These are phyloP conservation scores for Rutidosis leptorrhynchoides DNA, from an alignment of 129 eudicot species.

Conservation along the genomic window DNA sequence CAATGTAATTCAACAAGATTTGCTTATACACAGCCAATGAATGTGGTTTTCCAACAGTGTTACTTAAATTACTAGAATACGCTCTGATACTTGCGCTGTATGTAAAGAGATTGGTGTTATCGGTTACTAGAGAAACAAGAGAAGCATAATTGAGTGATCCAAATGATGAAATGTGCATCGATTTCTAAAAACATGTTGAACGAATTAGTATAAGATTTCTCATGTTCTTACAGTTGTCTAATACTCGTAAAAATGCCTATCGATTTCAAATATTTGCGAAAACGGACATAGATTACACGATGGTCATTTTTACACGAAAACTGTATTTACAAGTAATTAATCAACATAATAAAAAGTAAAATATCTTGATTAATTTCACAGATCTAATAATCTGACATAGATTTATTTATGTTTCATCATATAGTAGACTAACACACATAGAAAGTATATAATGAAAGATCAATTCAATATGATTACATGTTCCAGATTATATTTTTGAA, in stretches of 20 bases:
- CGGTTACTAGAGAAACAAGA: constrained; percentile 33
- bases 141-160: constrained; percentile 55
- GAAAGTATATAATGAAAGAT: no score
- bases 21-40: constrained; percentile 51
- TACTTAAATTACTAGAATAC: constrained; percentile 41
- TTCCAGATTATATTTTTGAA: not conserved
- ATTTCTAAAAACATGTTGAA: constrained; percentile 39
- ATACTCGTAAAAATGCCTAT: constrained; percentile 31
- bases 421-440: no score
- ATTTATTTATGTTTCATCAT: no score
- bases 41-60: constrained; percentile 7
- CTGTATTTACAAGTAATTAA: no score
- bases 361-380: no score
- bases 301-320: no score
- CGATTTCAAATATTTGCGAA: constrained; percentile 26
- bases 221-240: constrained; percentile 48
- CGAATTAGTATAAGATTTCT: constrained; percentile 58
- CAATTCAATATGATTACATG: no score
- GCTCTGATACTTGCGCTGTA: constrained; percentile 80
- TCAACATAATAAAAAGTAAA: no score
- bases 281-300: no score
- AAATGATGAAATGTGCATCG: constrained; percentile 36
- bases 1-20: constrained; percentile 42
- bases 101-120: constrained; percentile 43
- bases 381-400: no score